These are phyloP conservation scores for Pyrenochaeta sp. DNA, from an alignment of 2,329 filamentous ascomycete species.

Conservation along the genomic window DNA sequence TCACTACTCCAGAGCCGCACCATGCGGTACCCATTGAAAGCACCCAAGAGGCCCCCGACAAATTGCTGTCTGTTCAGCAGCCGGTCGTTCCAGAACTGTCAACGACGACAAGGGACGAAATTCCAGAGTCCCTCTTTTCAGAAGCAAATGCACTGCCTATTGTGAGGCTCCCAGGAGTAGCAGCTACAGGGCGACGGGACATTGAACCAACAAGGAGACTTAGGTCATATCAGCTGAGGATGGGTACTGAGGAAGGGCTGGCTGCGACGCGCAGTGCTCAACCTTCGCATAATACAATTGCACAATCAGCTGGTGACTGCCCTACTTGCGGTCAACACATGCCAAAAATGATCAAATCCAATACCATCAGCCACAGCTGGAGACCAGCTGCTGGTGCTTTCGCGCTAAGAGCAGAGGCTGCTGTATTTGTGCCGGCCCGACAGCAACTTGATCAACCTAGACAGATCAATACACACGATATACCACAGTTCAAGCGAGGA, in stretches of 20 bases:
- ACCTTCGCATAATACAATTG: background rate
- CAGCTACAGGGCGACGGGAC: too few species aligned
- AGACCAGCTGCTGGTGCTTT: too few species aligned
- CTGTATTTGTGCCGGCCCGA: background rate
- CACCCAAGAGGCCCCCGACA: too few species aligned
- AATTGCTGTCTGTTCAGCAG: too few species aligned
- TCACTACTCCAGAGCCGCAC: too few species aligned
- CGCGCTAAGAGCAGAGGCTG: background rate
- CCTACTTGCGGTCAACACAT: background rate
- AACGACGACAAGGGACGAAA: too few species aligned
- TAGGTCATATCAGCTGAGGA: background rate
- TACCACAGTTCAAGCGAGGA: background rate
- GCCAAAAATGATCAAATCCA: background rate
- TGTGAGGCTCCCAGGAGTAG: too few species aligned
- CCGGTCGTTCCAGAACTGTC: too few species aligned
- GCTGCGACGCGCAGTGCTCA: background rate
- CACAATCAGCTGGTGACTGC: background rate
- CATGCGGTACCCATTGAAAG: too few species aligned
- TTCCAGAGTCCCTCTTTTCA: too few species aligned
- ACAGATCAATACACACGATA: background rate
- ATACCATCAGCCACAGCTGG: background rate
- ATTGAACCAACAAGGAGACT: too few species aligned
- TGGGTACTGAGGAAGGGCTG: background rate
- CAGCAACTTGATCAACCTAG: background rate
- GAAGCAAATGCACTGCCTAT: too few species aligned